Base-by-base conservation (phyloP, 192 early-diverging fungal species). In the Linnemannia zychae region DNA sequence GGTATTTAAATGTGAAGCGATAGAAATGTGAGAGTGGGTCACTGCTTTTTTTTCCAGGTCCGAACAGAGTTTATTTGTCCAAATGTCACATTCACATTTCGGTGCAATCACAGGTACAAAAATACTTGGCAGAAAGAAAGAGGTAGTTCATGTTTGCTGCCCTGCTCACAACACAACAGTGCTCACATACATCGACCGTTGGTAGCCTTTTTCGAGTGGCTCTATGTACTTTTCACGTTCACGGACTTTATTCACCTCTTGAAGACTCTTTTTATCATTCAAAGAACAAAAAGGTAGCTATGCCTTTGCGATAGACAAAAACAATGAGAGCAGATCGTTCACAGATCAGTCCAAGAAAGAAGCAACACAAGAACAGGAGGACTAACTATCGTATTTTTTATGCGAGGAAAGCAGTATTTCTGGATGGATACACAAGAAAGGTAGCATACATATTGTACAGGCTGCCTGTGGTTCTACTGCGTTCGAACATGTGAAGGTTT, bases 221-320 rank as follows among this genome's bases (percentile, higher is more conserved):
- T 28, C 28, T 24, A 31, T 63, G 57, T 63, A 63, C 28, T 63
- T 63, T 63, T 63, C 57, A 63, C 57, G 57, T 63, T 63, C 24
- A 28, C 15, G 12, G 57, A 28, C 57, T 63, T 63, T 63, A 28
- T 60, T 31, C 4, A 24, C 9, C 24, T 24, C 12, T 63, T 2
- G 28, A 12, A 31, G 57, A 63, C 28, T 12, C 11, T 63, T 63
- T 63, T 15, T 12, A 3, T 15, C 9, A 16, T 47, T 47, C 40
- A 9, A 49, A 49, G 48, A 2, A 49, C 48, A 63, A 31, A 31
- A 20, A n/a, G n/a, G n/a, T 7, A 53, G 57, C 28, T 33, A 63
- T 63, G 57, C 57, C 57, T 28, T 63, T 33, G 1, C 31, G 28
- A 33, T 15, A 1, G 57, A 15, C 11, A 63, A 49, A 0, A 31